Base-by-base conservation (phyloP, 2,329 filamentous ascomycete species). In the Rutstroemia sp. region DNA sequence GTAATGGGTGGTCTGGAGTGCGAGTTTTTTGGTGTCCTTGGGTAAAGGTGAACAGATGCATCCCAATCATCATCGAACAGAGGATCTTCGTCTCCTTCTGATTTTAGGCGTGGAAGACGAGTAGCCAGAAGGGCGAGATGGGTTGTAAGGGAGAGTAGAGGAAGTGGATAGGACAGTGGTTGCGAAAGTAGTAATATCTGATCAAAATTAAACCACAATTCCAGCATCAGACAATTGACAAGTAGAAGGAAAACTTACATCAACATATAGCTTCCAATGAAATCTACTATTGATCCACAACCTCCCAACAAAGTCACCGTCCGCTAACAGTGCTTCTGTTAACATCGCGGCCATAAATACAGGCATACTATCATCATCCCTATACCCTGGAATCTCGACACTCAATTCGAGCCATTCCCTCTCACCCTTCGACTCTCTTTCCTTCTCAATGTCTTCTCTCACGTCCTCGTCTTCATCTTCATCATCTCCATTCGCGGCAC, bases 31-130 rank as follows among this genome's bases (percentile, higher is more conserved):
- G 62, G 42, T 30, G 54, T 49, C 63, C 66, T 52, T 57, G 65
- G 63, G 74, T 95, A 99, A 30, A 99, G 76, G 57, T 84, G 85
- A 18, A 83, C 79, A 1, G 91, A 85, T 16, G 87, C 88, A 62
- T 88, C 90, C 94, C 94, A 99, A 75, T 99, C 94, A 73, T 99
- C 94, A 74, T 96, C 88, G 73, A 99, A 99, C 69, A 96, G 85
- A 12, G 94, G 94, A 66, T 99, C 94, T 74, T 99, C 94, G 73
- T 97, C 92, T 57, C 83, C 82, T 71, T 95, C 88, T 1, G 92
- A 96, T 70, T 90, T 90, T 52, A 96, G 78, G 25, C 85, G 81
- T 7, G 94, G 94, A 2, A 97, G 79, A 61, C 88, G 85, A 6
- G 94, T 92, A 30, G 89, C 86, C 60, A 96, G 84, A 48, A 99